Conservation (phyloP, 805 yeast genomes). For the Kluyveromyces starmeri region DNA sequence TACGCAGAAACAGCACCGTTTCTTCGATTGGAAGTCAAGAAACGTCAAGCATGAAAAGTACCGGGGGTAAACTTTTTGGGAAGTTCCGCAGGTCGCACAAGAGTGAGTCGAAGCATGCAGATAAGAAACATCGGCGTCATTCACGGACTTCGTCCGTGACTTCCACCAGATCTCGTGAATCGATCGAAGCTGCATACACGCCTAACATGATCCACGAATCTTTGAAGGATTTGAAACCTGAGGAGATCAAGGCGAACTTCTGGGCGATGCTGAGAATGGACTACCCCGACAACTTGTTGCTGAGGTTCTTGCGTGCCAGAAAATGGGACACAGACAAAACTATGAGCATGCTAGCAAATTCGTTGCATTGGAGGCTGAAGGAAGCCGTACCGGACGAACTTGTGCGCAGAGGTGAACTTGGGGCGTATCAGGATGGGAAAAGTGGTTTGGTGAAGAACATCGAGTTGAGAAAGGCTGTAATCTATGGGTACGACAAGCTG, state of each 20-base stretch:
- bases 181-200: slow-evolving; percentile 27
- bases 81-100: slow-evolving; percentile 5
- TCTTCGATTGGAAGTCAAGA: slow-evolving; percentile 5
- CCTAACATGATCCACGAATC: slow-evolving; percentile 38
- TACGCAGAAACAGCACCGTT: slow-evolving; percentile 1
- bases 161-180: slow-evolving; percentile 23
- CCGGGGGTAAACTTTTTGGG: slow-evolving; percentile 12
- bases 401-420: slow-evolving; percentile 64
- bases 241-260: slow-evolving; percentile 41
- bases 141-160: slow-evolving; percentile 12
- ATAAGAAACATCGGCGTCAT: slow-evolving; percentile 3
- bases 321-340: slow-evolving; percentile 71
- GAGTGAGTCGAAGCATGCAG: slow-evolving; percentile 6
- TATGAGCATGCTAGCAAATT: slow-evolving; percentile 59
- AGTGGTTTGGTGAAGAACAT: slow-evolving; percentile 35
- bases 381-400: slow-evolving; percentile 54
- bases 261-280: slow-evolving; percentile 65
- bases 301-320: slow-evolving; percentile 79
- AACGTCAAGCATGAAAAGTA: slow-evolving; percentile 5
- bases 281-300: slow-evolving; percentile 66
- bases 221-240: slow-evolving; percentile 44
- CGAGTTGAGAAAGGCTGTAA: slow-evolving; percentile 57
- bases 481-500: slow-evolving; percentile 64
- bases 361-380: slow-evolving; percentile 66
- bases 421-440: slow-evolving; percentile 38